Base-by-base conservation (phyloP, 768 basidiomycete species). In the Clavulina sp. region DNA sequence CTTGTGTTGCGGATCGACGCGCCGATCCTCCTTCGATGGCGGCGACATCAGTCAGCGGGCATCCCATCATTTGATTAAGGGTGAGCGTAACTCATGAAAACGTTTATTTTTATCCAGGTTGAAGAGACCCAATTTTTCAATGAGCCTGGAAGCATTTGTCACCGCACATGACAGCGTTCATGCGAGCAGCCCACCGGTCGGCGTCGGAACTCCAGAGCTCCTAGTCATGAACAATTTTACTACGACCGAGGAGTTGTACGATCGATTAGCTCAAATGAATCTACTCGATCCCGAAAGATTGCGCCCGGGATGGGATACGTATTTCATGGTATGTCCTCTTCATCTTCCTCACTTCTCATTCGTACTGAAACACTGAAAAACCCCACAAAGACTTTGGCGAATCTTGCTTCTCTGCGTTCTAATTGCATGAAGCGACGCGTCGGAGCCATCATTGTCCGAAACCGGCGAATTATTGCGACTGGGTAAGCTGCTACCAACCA, bases 341-440 rank as follows among this genome's bases (percentile, higher is more conserved):
- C 48, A 30, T 54, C 44, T 26, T 31, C 26, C 56, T 26, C 19
- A 5, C 28, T 7, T 7, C 46, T 1, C 23, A 6, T 16, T 16
- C 29, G 2, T 34, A 6, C 19, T 33, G 40, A 49, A 60, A 24
- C n/a, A n/a, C 2, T 16, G 23, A 7, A 40, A 29, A 51, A 26
- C 44, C 46, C 6, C 52, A 13, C 24, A 5, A 58, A 89, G 86
- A 89, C 83, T 3, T 71, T 96, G 30, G 92, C 93, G 13, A 81
- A 82, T 18, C 73, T 96, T 33, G 91, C 91, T 16, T 87, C 91
- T 13, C 78, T 76, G 54, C 72, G 88, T 31, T 91, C 88, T 3
- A 95, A 95, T 61, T 95, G 92, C 63, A 95, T 96, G 91, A 95
- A 96, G 63, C 76, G 92, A 5, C 75, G 95, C 2, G 95, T 99